phyloP scores from a whole-genome alignment of 352 stramenopile species.

The Globisporangium viniferum region DNA sequence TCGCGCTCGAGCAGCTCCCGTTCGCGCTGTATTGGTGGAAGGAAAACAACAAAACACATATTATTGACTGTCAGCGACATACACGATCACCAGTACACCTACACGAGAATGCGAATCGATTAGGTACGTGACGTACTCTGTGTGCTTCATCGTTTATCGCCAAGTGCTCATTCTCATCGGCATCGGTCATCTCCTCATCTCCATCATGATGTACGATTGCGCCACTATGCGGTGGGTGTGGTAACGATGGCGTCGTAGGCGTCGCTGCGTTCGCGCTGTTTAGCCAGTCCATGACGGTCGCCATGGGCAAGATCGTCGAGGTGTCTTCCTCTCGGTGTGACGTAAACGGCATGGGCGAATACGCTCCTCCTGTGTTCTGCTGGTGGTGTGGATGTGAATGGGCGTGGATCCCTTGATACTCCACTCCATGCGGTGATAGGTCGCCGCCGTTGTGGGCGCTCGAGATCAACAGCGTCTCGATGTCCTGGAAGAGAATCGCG shows the following conservation, averaged over 20 bases:
- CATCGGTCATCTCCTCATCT: neutral
- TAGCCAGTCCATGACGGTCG: conserved; percentile 4
- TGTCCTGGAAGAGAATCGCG: conserved; percentile 17
- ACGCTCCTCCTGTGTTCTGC: neutral
- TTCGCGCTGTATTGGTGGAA: neutral
- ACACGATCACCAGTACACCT: neutral
- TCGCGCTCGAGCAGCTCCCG: conserved; percentile 40
- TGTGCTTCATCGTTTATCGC: neutral
- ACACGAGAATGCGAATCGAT: neutral
- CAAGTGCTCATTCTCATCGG: neutral
- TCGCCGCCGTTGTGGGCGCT: neutral
- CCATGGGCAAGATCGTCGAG: neutral
- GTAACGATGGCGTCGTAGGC: neutral
- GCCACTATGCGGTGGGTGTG: neutral
- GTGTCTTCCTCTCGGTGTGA: neutral
- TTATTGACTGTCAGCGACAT: neutral
- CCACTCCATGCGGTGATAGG: neutral
- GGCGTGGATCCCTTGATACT: neutral
- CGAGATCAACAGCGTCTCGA: conserved; percentile 13
- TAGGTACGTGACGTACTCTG: neutral
- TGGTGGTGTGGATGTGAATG: neutral
- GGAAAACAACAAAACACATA: no score
- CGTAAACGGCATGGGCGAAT: neutral
- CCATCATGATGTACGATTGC: neutral
- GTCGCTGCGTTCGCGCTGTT: neutral